Conservation (phyloP, 208 protist species). For the Entamoeba moshkovskii region DNA sequence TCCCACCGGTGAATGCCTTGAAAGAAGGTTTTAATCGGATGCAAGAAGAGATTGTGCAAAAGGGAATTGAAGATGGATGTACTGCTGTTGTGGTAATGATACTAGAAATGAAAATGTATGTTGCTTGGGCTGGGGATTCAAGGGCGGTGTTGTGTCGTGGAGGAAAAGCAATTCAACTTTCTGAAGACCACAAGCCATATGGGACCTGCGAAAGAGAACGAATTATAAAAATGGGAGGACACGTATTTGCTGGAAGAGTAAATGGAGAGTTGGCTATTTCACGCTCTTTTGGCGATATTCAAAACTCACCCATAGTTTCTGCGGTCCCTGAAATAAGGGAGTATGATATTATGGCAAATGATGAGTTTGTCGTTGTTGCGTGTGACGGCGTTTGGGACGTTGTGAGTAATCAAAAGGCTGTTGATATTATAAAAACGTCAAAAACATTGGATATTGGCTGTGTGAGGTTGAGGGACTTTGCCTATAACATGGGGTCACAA, state of each 20-base stretch:
- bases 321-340: conserved; percentile 4
- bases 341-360: not conserved
- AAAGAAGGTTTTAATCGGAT: not conserved
- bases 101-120: not conserved
- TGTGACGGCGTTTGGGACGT: conserved; percentile 55
- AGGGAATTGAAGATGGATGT: not conserved
- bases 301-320: conserved; percentile 39
- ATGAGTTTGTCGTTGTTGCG: conserved; percentile 46
- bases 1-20: not conserved
- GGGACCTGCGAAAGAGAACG: conserved; percentile 36
- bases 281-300: conserved; percentile 43
- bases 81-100: conserved; percentile 6
- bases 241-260: conserved; percentile 37
- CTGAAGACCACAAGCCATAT: conserved; percentile 45
- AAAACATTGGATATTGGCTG: not conserved
- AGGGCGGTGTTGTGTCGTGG: conserved; percentile 32
- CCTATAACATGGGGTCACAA: not conserved
- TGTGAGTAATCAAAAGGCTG: conserved; percentile 32
- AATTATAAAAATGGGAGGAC: conserved; percentile 43
- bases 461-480: conserved; percentile 2
- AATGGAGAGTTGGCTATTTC: conserved; percentile 45
- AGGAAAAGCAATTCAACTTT: conserved; percentile 20
- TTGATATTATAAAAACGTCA: conserved; percentile 15
- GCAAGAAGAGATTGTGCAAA: not conserved
- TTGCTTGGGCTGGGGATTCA: conserved; percentile 42